Percentiles rank a stretch among this genome's conserved stretches.
These are phyloP conservation scores for Shiraia bambusicola DNA, from an alignment of 2,329 filamentous ascomycete species.

Conservation along the genomic window DNA sequence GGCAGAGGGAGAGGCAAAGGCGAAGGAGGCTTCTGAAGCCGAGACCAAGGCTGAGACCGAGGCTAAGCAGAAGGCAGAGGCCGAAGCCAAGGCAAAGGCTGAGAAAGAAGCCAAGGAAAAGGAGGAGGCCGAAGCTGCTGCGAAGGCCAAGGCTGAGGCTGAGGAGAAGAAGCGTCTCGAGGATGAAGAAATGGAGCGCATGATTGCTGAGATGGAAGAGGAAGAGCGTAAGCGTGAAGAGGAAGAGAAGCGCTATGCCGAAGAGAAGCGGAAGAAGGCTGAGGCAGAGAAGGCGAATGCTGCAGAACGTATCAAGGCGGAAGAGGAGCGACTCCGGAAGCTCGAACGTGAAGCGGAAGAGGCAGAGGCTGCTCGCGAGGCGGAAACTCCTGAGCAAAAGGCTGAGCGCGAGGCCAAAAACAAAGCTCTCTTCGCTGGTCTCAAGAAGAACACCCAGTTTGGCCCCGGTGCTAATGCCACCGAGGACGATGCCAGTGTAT, in stretches of 20 bases:
- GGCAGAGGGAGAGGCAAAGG: constrained; percentile 61
- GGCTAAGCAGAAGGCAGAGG: constrained; percentile 56
- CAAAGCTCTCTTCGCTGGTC: constrained; percentile 46
- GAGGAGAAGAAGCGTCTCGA: constrained; percentile 41
- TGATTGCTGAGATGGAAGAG: constrained; percentile 64
- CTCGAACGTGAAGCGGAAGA: constrained; percentile 53
- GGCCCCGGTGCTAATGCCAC: constrained; percentile 47
- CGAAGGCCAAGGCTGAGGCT: constrained; percentile 46
- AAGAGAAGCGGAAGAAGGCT: constrained; percentile 66
- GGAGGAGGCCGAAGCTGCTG: constrained; percentile 34
- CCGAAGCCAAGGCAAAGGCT: constrained; percentile 45
- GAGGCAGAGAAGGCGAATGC: constrained; percentile 61
- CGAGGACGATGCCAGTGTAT: constrained; percentile 23
- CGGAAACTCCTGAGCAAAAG: constrained; percentile 46
- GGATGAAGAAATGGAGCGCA: constrained; percentile 55
- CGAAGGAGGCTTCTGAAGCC: constrained; percentile 46
- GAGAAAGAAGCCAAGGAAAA: constrained; percentile 38
- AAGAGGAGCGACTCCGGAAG: constrained; percentile 56
- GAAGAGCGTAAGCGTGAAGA: constrained; percentile 57
- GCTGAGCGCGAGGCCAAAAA: constrained; percentile 41
- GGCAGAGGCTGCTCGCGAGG: constrained; percentile 47
- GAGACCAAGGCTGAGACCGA: constrained; percentile 47
- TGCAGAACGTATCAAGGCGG: constrained; percentile 47
- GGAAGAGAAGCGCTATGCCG: constrained; percentile 68
- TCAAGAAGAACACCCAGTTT: constrained; percentile 52